These are phyloP conservation scores for Skeletonema potamos DNA, from an alignment of 108 stramenopile genomes.

Conservation along the genomic window DNA sequence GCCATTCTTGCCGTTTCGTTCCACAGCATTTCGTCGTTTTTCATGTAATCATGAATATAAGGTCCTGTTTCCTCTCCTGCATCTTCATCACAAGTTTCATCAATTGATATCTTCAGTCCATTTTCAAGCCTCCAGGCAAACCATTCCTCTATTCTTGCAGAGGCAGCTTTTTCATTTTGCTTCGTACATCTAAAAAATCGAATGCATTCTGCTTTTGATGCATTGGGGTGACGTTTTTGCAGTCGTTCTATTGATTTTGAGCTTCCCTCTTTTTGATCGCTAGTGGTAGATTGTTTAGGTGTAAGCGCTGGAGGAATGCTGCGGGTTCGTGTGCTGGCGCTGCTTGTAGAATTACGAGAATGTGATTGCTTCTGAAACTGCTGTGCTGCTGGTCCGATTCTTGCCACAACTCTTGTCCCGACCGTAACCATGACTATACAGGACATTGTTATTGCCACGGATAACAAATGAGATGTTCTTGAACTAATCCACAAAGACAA, in stretches of 20 bases:
- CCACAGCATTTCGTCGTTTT: conserved; percentile 26
- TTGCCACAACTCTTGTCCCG: not conserved
- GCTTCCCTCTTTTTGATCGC: not conserved
- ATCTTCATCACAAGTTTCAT: not conserved
- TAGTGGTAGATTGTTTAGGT: not conserved
- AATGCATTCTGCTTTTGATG: conserved; percentile 35
- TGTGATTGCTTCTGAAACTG: not conserved
- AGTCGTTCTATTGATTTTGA: conserved; percentile 21
- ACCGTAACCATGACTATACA: conserved; percentile 4
- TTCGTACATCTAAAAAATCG: conserved; percentile 35
- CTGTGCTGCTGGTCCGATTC: not conserved
- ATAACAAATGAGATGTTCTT: not conserved
- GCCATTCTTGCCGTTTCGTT: conserved; percentile 29
- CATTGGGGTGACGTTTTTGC: conserved; percentile 21
- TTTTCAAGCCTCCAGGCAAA: conserved; percentile 33
- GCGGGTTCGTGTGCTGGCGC: not conserved
- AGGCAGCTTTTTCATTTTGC: conserved; percentile 26
- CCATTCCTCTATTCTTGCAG: conserved; percentile 26
- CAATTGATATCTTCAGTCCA: conserved; percentile 16
- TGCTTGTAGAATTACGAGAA: not conserved
- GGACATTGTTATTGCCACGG: conserved; percentile 1
- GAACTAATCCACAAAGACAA: conserved; percentile 5
- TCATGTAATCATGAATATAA: conserved; percentile 14
- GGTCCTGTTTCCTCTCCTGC: not conserved
- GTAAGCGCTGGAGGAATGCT: not conserved